Evolutionary conservation across 495 filamentous ascomycete species (phyloP).

Genomic region (Aspergillus steynii): DNA sequence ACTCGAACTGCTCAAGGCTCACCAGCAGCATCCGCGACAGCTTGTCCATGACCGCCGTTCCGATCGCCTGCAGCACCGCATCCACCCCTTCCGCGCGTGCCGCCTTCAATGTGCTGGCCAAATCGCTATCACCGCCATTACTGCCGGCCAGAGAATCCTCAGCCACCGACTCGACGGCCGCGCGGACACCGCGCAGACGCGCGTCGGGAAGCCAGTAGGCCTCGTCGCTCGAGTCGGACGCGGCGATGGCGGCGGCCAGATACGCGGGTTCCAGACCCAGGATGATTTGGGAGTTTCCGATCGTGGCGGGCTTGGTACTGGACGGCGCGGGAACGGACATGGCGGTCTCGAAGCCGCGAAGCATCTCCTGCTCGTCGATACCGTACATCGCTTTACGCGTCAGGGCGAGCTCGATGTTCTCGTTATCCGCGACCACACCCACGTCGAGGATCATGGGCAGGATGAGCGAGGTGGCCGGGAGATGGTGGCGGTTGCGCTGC

Average conservation of each 20-base stretch:
- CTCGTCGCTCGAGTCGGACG: conserved; percentile 28
- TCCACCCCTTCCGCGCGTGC: not conserved
- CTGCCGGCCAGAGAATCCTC: not conserved
- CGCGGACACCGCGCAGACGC: not conserved
- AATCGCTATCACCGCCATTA: not conserved
- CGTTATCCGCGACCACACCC: conserved; percentile 37
- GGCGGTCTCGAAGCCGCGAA: conserved; percentile 32
- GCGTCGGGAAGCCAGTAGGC: conserved; percentile 2
- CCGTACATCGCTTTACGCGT: conserved; percentile 35
- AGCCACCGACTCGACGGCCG: not conserved
- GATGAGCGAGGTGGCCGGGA: conserved; percentile 27
- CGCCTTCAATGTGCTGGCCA: not conserved
- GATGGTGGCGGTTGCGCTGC: conserved; percentile 27
- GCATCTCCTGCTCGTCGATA: conserved; percentile 37
- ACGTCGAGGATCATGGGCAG: conserved; percentile 38
- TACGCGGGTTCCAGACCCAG: conserved; percentile 35
- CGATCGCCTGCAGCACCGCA: not conserved
- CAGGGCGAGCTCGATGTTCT: conserved; percentile 32
- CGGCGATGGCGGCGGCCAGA: conserved; percentile 13
- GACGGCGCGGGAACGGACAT: conserved; percentile 55
- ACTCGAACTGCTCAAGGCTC: conserved; percentile 15
- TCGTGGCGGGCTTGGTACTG: conserved; percentile 39
- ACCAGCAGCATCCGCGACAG: conserved; percentile 34
- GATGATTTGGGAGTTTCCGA: conserved; percentile 18
- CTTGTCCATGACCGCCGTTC: conserved; percentile 22